phyloP scores from a whole-genome alignment of 2,329 filamentous ascomycete genomes.

The Alternaria sp. region DNA sequence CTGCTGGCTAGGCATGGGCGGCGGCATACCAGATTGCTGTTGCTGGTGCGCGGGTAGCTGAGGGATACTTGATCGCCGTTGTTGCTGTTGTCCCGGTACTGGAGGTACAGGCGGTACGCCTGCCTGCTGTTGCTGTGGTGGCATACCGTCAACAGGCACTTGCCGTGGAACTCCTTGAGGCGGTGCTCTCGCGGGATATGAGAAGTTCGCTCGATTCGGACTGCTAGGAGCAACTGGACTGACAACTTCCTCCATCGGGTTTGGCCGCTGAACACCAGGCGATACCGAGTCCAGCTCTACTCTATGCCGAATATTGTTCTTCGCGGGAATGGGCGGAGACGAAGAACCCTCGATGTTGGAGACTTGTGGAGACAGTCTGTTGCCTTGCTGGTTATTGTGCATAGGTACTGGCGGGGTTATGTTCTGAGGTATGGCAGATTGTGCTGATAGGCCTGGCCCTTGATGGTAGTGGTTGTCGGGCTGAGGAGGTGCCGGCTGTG shows the following conservation, averaged over 20 bases:
- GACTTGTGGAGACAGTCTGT: conserved; percentile 14
- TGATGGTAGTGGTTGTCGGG: conserved; percentile 23
- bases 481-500: conserved; percentile 36
- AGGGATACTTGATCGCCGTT: conserved; percentile 1
- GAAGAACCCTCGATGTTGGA: conserved; percentile 20
- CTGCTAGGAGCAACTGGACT: conserved; percentile 39
- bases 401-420: conserved; percentile 14
- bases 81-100: conserved; percentile 9
- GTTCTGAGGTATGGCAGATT: conserved; percentile 21
- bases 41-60: conserved; percentile 15
- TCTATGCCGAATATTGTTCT: conserved; percentile 48
- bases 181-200: conserved; percentile 44
- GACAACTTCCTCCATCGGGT: conserved; percentile 38
- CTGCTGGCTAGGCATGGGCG: conserved; percentile 13
- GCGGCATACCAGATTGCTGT: conserved; percentile 23
- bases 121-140: conserved; percentile 16
- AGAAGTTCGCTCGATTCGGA: conserved; percentile 45
- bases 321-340: conserved; percentile 46
- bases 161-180: conserved; percentile 45
- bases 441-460: conserved; percentile 21
- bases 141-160: conserved; percentile 21
- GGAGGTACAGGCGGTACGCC: conserved; percentile 8
- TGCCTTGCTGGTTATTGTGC: conserved; percentile 8
- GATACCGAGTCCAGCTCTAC: conserved; percentile 46
- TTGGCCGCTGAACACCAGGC: conserved; percentile 44